A percentile compares a stretch with the other conserved stretches of the same genome.
These are phyloP conservation scores for Raphanus raphanistrum DNA, from an alignment of 345 rosid genomes.

Conservation along the genomic window DNA sequence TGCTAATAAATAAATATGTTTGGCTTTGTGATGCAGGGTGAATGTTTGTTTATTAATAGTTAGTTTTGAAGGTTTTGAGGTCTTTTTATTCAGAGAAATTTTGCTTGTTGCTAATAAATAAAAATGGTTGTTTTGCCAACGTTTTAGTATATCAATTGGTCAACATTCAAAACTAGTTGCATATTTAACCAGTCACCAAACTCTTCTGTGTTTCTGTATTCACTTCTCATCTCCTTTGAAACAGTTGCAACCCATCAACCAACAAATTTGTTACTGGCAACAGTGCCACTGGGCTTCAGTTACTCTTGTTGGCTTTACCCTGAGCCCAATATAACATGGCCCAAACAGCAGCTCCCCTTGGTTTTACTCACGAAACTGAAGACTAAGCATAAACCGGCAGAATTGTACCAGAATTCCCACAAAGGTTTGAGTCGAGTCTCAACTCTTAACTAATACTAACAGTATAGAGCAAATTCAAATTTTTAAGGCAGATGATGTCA, in stretches of 20 bases:
- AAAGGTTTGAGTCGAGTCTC: constrained; percentile 32
- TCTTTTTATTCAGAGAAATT: background rate
- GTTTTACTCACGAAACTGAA: background rate
- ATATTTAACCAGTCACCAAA: background rate
- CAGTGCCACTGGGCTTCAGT: background rate
- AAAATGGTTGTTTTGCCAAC: background rate
- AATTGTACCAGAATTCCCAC: background rate
- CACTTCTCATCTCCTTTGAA: background rate
- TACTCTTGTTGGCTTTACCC: constrained; percentile 1
- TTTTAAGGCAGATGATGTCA: constrained; percentile 59
- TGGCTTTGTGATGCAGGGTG: constrained; percentile 1
- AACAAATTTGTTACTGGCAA: constrained; percentile 2
- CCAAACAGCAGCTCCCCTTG: background rate
- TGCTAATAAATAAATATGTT: constrained; percentile 27
- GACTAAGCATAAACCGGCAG: background rate
- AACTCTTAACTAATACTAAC: background rate
- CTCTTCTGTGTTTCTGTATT: background rate
- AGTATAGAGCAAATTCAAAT: background rate
- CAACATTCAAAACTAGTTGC: background rate
- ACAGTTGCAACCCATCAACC: background rate
- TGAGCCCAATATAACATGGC: background rate
- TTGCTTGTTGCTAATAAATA: constrained; percentile 26
- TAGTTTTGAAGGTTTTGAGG: background rate
- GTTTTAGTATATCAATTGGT: background rate
- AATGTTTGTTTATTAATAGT: constrained; percentile 8